These are phyloP conservation scores for Buxus sempervirens DNA, from an alignment of 164 flowering plant species.

Conservation along the genomic window DNA sequence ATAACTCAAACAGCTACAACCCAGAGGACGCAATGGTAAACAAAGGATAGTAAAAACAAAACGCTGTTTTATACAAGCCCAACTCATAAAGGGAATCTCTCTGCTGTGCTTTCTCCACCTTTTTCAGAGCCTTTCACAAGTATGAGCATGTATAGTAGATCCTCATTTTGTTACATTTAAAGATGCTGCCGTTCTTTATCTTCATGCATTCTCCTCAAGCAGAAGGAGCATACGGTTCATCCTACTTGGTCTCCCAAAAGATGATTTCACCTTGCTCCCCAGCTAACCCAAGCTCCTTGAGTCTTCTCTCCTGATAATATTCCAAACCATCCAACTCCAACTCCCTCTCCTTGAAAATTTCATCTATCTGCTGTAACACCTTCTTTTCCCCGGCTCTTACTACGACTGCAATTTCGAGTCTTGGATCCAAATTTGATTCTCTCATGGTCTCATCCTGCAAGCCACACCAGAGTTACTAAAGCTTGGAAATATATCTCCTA, in stretches of 20 bases:
- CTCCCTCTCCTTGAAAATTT: slow-evolving; percentile 56
- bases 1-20: too few species aligned
- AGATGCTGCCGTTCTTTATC: too few species aligned
- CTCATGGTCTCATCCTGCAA: slow-evolving; percentile 68
- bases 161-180: too few species aligned
- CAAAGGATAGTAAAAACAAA: too few species aligned
- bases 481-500: neutral
- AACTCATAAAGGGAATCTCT: too few species aligned
- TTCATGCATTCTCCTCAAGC: too few species aligned
- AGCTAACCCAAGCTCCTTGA: slow-evolving; percentile 76
- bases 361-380: slow-evolving; percentile 68
- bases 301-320: slow-evolving; percentile 92
- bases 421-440: slow-evolving; percentile 45
- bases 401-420: slow-evolving; percentile 63
- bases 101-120: too few species aligned
- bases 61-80: too few species aligned
- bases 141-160: too few species aligned
- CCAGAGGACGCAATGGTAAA: too few species aligned
- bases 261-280: slow-evolving; percentile 92
- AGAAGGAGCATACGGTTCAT: neutral
- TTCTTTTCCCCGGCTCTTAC: slow-evolving; percentile 84
- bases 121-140: too few species aligned
- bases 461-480: neutral
- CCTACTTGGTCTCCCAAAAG: slow-evolving; percentile 75
- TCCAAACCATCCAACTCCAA: slow-evolving; percentile 61